Base-by-base conservation (phyloP, 345 rosid species). In the Schrenkiella parvula region DNA sequence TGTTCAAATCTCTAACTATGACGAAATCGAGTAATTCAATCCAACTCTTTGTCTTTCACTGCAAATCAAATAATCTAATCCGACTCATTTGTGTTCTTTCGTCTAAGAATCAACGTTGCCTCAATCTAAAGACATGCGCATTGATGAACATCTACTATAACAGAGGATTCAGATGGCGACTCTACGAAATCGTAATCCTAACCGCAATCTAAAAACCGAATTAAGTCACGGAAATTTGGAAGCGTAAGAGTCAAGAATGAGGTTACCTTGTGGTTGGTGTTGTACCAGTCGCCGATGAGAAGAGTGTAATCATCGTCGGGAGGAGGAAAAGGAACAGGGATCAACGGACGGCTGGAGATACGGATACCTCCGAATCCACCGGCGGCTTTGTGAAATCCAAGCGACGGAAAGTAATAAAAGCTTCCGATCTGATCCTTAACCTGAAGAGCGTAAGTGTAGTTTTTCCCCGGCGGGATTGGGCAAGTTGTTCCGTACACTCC, bases 401-500 rank as follows among this genome's bases (percentile, higher is more conserved):
- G 64, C 1, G 70, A 72, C 0, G 70, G 76, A 28, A 72, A 72
- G 38, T 72, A 63, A 14, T 52, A 63, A 37, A 54, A 64, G 2
- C 76, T 72, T 13, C 70, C 76, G 15, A 72, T 54, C 50, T 72
- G 77, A 34, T 72, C 71, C 28, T 54, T 72, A 3, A 72, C 50
- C 5, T 55, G 71, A 9, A 72, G 64, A 12, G 28, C n/a, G 57
- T 72, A 72, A 8, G 77, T 72, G 64, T 64, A 72, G 57, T 72
- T 72, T 31, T 32, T 64, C 29, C 87, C 90, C 0, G 95, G 95
- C 25, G 92, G 97, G 18, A 90, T 88, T 3, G 90, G 95, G 26
- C 97, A 90, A 0, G 97, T 88, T 6, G 97, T 90, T 42, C 97
- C 97, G 13, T 48, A 74, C 1, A 90, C 90, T 14, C 97, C 95